These are phyloP conservation scores for Candida sp. DNA, from an alignment of 1,139 yeast genomes.

Conservation along the genomic window DNA sequence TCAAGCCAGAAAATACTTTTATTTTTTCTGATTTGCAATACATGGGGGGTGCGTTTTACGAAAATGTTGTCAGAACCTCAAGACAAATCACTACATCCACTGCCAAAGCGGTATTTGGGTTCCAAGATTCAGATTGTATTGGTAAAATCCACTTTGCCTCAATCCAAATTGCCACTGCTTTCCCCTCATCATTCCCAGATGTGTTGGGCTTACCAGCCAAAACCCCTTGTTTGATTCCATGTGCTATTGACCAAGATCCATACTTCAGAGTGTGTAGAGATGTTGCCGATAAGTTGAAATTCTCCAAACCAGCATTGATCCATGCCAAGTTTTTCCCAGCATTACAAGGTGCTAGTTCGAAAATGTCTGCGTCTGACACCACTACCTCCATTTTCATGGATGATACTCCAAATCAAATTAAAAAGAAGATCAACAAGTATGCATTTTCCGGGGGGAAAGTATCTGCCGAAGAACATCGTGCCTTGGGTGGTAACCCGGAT, in stretches of 20 bases:
- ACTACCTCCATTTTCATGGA: constrained; percentile 87
- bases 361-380: constrained; percentile 92
- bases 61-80: constrained; percentile 90
- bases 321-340: constrained; percentile 99
- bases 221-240: constrained; percentile 96
- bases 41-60: constrained; percentile 94
- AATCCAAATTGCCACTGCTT: constrained; percentile 93
- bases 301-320: constrained; percentile 84
- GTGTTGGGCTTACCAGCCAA: constrained; percentile 79
- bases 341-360: constrained; percentile 92
- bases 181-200: constrained; percentile 95
- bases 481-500: constrained; percentile 90
- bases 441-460: constrained; percentile 96
- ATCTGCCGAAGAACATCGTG: constrained; percentile 85
- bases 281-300: constrained; percentile 91
- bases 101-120: constrained; percentile 97
- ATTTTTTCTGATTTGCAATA: constrained; percentile 89
- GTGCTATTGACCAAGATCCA: constrained; percentile 99
- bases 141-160: constrained; percentile 96
- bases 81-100: constrained; percentile 96
- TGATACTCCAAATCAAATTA: constrained; percentile 88
- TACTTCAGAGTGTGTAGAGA: constrained; percentile 97
- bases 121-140: constrained; percentile 90
- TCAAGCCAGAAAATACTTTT: constrained; percentile 91
- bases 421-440: constrained; percentile 92